Conservation (phyloP, 768 basidiomycete genomes). For the Megacollybia marginata region DNA sequence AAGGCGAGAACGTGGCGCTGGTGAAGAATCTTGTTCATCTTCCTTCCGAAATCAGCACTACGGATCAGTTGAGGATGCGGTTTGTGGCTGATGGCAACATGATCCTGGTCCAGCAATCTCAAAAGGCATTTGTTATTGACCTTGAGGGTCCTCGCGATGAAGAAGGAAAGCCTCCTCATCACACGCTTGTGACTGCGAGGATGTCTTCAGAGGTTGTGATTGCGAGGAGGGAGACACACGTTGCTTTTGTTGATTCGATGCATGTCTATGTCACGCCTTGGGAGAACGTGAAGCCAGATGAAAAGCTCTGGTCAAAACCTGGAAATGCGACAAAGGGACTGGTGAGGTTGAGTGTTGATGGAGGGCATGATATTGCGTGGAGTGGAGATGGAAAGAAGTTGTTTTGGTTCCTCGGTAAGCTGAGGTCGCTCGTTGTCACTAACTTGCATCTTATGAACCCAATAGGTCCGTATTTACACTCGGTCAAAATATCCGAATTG, state of each 20-base stretch:
- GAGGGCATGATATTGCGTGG: constrained; percentile 64
- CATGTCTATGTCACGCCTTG: constrained; percentile 55
- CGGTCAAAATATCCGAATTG: constrained; percentile 48
- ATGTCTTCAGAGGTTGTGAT: constrained; percentile 53
- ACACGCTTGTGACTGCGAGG: constrained; percentile 43
- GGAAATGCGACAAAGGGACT: constrained; percentile 57
- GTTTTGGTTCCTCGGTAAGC: constrained; percentile 69
- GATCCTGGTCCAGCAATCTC: constrained; percentile 53
- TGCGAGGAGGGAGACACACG: constrained; percentile 26
- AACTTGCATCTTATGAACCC: neutral
- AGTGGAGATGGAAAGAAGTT: constrained; percentile 56
- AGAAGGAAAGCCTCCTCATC: constrained; percentile 38
- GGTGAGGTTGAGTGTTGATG: constrained; percentile 60
- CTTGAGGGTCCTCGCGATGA: constrained; percentile 36
- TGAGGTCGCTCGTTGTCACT: neutral
- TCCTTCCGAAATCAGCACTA: constrained; percentile 39
- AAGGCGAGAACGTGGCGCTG: constrained; percentile 30
- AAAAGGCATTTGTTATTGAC: constrained; percentile 42
- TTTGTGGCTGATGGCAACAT: constrained; percentile 49
- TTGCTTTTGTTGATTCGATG: constrained; percentile 65
- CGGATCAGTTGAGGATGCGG: constrained; percentile 39
- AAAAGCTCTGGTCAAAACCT: constrained; percentile 62
- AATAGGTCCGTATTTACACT: constrained; percentile 58
- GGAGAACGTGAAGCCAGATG: constrained; percentile 27
- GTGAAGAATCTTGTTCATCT: constrained; percentile 38